Evolutionary conservation across 371 early-diverging fungal species (phyloP).

Genomic region (Apophysomyces sp.): DNA sequence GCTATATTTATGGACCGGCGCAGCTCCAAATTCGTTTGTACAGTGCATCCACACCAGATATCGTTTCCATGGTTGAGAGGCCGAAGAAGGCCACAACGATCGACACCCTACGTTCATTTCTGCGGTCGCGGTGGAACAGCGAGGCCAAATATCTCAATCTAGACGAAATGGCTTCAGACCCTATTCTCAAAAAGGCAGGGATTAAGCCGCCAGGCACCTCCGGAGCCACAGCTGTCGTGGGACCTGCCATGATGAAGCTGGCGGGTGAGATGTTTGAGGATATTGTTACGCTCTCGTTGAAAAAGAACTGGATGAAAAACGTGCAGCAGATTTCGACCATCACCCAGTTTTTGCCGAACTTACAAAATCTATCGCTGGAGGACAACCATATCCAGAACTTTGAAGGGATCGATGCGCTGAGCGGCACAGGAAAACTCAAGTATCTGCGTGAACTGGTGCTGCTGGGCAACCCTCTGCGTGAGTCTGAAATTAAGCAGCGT

Average conservation of each 20-base stretch:
- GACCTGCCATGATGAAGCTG: slow-evolving; percentile 65
- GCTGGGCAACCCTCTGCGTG: slow-evolving; percentile 52
- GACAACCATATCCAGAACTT: slow-evolving; percentile 50
- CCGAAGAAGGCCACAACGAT: slow-evolving; percentile 31
- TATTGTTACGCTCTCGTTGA: slow-evolving; percentile 52
- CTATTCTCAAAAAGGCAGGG: slow-evolving; percentile 41
- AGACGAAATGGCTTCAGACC: slow-evolving; percentile 51
- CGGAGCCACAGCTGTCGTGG: slow-evolving; percentile 46
- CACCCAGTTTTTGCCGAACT: slow-evolving; percentile 47
- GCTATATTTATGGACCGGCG: slow-evolving; percentile 39
- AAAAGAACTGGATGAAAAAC: slow-evolving; percentile 44
- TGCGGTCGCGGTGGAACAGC: slow-evolving; percentile 49
- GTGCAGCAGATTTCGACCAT: slow-evolving; percentile 56
- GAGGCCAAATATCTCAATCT: slow-evolving; percentile 48
- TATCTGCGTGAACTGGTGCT: slow-evolving; percentile 52
- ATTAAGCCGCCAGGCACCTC: slow-evolving; percentile 46
- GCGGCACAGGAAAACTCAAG: slow-evolving; percentile 49
- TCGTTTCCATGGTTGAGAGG: not conserved
- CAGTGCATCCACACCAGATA: slow-evolving; percentile 10
- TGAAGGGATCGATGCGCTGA: slow-evolving; percentile 48
- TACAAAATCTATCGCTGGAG: slow-evolving; percentile 57
- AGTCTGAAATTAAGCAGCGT: slow-evolving; percentile 42
- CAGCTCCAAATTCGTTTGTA: slow-evolving; percentile 28
- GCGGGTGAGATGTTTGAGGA: slow-evolving; percentile 59
- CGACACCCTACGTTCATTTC: slow-evolving; percentile 41